Evolutionary conservation across 1,139 yeast species (phyloP).

Genomic region (Diutina rugosa): DNA sequence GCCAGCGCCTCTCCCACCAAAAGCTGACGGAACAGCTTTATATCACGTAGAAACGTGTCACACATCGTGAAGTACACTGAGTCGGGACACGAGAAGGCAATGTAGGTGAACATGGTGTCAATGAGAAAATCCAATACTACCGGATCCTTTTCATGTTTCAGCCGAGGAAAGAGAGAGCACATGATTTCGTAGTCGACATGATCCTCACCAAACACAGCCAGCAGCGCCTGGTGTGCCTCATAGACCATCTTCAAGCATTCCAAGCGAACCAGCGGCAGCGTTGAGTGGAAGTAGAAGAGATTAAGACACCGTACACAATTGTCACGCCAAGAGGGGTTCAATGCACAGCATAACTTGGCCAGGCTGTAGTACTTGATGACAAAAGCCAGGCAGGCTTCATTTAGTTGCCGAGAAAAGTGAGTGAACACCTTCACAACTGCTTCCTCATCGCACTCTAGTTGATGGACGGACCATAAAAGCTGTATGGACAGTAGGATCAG

Average conservation of each 20-base stretch:
- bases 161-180: constrained; percentile 16
- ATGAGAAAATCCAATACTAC: constrained; percentile 20
- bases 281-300: constrained; percentile 23
- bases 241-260: constrained; percentile 30
- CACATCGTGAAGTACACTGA: not conserved
- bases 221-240: constrained; percentile 27
- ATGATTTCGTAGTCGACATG: constrained; percentile 16
- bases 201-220: constrained; percentile 12
- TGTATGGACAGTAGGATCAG: constrained; percentile 26
- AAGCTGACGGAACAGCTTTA: not conserved
- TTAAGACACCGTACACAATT: constrained; percentile 33
- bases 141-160: constrained; percentile 16
- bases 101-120: constrained; percentile 6
- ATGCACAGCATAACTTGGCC: constrained; percentile 40
- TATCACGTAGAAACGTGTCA: not conserved
- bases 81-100: not conserved
- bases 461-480: constrained; percentile 19
- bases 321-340: constrained; percentile 40
- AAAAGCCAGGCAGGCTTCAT: constrained; percentile 19
- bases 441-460: constrained; percentile 32
- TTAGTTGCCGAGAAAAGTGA: constrained; percentile 15
- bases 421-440: constrained; percentile 31
- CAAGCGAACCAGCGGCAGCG: constrained; percentile 19
- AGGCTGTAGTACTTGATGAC: constrained; percentile 34
- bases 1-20: not conserved